A percentile compares a stretch with the other conserved stretches of the same genome.
phyloP scores from a whole-genome alignment of 257 asterid genomes.

The Coffea eugenioides region DNA sequence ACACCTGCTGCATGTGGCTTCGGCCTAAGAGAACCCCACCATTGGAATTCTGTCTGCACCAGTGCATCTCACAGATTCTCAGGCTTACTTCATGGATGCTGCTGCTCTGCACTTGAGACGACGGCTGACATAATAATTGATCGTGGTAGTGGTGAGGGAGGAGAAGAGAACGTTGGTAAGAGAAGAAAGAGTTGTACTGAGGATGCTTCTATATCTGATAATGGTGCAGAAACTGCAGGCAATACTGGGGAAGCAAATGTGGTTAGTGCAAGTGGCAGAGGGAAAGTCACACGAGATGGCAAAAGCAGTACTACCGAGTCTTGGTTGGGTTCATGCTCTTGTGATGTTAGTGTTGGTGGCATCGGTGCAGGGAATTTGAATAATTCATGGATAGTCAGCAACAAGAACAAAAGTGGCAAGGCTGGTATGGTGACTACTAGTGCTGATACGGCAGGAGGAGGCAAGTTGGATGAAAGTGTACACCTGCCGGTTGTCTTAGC shows the following conservation, averaged over 20 bases:
- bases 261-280: background rate
- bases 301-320: background rate
- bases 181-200: constrained; percentile 3
- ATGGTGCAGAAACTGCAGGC: constrained; percentile 12
- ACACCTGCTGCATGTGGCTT: constrained; percentile 19
- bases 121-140: constrained; percentile 20
- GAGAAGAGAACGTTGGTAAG: constrained; percentile 14
- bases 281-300: background rate
- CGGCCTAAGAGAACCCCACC: background rate
- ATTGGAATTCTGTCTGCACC: no score
- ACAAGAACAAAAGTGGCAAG: background rate
- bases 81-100: constrained; percentile 11
- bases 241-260: background rate
- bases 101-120: constrained; percentile 20
- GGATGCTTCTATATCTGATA: background rate
- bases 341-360: background rate
- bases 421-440: background rate
- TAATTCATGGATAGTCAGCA: constrained; percentile 3
- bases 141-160: constrained; percentile 19
- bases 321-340: background rate
- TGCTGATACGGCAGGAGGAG: background rate
- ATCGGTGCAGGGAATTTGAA: background rate
- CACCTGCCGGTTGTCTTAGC: constrained; percentile 62
- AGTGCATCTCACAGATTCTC: constrained; percentile 1
- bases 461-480: constrained; percentile 21